A percentile compares a stretch with the other conserved stretches of the same genome.
phyloP scores from a whole-genome alignment of 2,329 filamentous ascomycete genomes.

The Colletotrichum salicis region DNA sequence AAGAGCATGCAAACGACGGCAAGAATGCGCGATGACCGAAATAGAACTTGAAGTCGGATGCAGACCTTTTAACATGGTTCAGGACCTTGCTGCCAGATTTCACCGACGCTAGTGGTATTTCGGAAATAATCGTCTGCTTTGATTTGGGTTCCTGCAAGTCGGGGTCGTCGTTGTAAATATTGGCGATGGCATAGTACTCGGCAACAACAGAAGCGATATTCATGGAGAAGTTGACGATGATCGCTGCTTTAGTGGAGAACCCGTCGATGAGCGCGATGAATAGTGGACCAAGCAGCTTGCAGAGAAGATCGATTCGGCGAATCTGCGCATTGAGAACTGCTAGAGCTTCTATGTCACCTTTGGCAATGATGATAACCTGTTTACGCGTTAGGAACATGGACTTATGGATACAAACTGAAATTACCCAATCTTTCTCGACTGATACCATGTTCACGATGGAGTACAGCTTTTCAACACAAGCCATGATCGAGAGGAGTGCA shows the following conservation, averaged over 20 bases:
- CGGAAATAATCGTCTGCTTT: not conserved
- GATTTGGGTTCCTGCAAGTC: conserved; percentile 41
- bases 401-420: not conserved
- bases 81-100: not conserved
- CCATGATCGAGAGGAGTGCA: conserved; percentile 6
- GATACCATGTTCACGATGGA: conserved; percentile 74
- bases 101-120: no score
- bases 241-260: conserved; percentile 58
- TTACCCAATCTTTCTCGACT: conserved; percentile 77
- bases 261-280: conserved; percentile 64
- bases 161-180: conserved; percentile 43
- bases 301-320: conserved; percentile 70
- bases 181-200: conserved; percentile 64
- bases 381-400: not conserved
- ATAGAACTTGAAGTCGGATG: conserved; percentile 52
- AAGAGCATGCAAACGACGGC: conserved; percentile 62
- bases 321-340: conserved; percentile 66
- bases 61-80: not conserved
- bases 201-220: conserved; percentile 58
- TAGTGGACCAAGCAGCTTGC: conserved; percentile 68
- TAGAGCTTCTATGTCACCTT: conserved; percentile 16
- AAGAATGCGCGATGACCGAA: conserved; percentile 61
- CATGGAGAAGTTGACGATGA: conserved; percentile 60
- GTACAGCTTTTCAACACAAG: conserved; percentile 74
- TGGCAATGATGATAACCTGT: conserved; percentile 54